Evolutionary conservation across 2,329 filamentous ascomycete species (phyloP).

Genomic region (Paecilomyces variotii): DNA sequence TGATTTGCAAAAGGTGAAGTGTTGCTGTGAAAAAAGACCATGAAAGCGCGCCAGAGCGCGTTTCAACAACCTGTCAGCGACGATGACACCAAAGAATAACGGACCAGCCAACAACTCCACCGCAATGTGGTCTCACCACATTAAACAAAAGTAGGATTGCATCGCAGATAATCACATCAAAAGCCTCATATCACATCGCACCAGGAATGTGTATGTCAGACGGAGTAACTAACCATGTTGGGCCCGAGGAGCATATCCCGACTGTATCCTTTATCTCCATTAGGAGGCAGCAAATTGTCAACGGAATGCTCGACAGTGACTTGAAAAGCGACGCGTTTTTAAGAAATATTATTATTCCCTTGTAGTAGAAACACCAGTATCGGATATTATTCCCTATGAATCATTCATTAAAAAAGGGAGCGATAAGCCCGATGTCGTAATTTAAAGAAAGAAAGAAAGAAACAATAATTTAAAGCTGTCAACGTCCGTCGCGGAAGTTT

Average conservation of each 20-base stretch:
- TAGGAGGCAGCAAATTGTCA: not conserved
- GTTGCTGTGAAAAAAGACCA: constrained; percentile 1
- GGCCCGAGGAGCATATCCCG: not conserved
- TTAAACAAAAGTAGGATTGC: not conserved
- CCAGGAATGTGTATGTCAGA: not conserved
- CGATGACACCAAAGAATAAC: not conserved
- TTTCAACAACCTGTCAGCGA: not conserved
- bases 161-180: not conserved
- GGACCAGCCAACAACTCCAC: not conserved
- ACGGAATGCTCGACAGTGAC: not conserved
- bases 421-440: not conserved
- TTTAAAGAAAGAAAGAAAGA: not conserved
- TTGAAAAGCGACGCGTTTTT: not conserved
- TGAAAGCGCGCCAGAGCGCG: not conserved
- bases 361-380: too few relatives aligned
- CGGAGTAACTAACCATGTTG: not conserved
- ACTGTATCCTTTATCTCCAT: not conserved
- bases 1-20: constrained; percentile 15
- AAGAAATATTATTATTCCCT: not conserved
- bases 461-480: not conserved
- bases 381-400: not conserved
- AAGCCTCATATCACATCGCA: not conserved
- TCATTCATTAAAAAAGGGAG: not conserved
- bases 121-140: not conserved
- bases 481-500: not conserved